These are phyloP conservation scores for Martensiomyces pterosporus DNA, from an alignment of 192 early-diverging fungal species.

Conservation along the genomic window DNA sequence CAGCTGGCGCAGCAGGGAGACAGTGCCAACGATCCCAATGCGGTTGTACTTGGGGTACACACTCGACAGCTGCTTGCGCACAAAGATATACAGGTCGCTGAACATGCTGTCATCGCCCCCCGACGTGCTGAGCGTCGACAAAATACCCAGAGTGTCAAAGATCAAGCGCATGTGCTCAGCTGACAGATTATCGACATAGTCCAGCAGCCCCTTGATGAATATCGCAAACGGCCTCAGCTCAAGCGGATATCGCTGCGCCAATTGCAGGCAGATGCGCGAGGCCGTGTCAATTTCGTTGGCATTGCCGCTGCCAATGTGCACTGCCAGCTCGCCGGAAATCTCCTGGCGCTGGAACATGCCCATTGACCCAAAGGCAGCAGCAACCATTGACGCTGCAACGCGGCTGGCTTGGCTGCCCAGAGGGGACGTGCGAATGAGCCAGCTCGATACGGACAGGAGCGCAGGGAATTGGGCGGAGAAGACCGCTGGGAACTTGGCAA, in stretches of 20 bases:
- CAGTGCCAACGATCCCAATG: slow-evolving; percentile 67
- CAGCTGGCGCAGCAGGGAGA: slow-evolving; percentile 61
- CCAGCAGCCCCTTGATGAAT: slow-evolving; percentile 69
- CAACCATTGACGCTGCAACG: slow-evolving; percentile 20
- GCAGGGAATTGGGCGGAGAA: slow-evolving; percentile 35
- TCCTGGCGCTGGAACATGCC: slow-evolving; percentile 73
- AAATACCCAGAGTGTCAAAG: slow-evolving; percentile 62
- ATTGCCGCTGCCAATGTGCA: slow-evolving; percentile 72
- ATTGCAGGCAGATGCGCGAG: slow-evolving; percentile 50
- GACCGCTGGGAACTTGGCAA: slow-evolving; percentile 18
- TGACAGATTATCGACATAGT: slow-evolving; percentile 66
- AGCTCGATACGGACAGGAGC: slow-evolving; percentile 58
- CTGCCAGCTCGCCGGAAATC: slow-evolving; percentile 69
- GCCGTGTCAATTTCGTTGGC: slow-evolving; percentile 61
- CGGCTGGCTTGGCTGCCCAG: slow-evolving; percentile 48
- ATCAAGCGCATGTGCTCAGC: slow-evolving; percentile 61
- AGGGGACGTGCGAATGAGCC: slow-evolving; percentile 48
- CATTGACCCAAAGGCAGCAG: slow-evolving; percentile 34
- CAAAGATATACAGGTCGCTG: slow-evolving; percentile 67
- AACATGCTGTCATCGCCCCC: slow-evolving; percentile 51
- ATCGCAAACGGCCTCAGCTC: slow-evolving; percentile 58
- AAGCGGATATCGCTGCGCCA: slow-evolving; percentile 49
- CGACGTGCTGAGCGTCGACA: slow-evolving; percentile 38
- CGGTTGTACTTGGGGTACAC: slow-evolving; percentile 59
- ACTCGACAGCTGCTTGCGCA: slow-evolving; percentile 76